A percentile compares a stretch with the other conserved stretches of the same genome.
Conservation (phyloP, 768 basidiomycete genomes). For the Boletus huronensis region DNA sequence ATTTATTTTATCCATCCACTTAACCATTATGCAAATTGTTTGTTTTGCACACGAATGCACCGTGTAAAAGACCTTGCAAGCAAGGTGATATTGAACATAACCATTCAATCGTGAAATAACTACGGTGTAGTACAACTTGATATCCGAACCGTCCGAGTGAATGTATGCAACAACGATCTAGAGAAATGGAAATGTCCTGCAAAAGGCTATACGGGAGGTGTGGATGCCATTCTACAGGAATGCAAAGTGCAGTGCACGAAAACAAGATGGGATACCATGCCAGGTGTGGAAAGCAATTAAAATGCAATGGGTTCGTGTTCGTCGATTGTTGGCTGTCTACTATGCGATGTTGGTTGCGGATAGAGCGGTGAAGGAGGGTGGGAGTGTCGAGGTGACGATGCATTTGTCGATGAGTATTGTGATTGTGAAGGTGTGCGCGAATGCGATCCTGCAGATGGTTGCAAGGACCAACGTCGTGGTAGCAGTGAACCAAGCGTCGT, state of each 20-base stretch:
- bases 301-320: conserved; percentile 20
- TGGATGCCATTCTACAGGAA: conserved; percentile 1
- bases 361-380: conserved; percentile 30
- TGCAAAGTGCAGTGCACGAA: conserved; percentile 2
- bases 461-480: conserved; percentile 33
- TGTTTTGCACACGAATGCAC: too few species aligned
- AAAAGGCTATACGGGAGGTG: conserved; percentile 6
- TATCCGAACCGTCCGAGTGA: not conserved
- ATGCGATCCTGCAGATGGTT: conserved; percentile 27
- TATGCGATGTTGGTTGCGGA: conserved; percentile 27
- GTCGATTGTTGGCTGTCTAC: conserved; percentile 33
- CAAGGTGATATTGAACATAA: not conserved
- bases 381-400: conserved; percentile 32
- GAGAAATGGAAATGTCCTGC: conserved; percentile 14
- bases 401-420: conserved; percentile 28
- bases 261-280: not conserved
- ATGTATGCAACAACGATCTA: conserved; percentile 19
- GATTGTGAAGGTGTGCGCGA: conserved; percentile 32
- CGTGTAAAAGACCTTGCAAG: too few species aligned
- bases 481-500: conserved; percentile 35
- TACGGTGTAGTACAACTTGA: conserved; percentile 1
- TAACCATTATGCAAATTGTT: too few species aligned
- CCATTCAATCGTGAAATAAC: not conserved
- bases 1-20: too few species aligned
- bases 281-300: conserved; percentile 6